phyloP scores from a whole-genome alignment of 345 rosid genomes.

The Linum trigynum region DNA sequence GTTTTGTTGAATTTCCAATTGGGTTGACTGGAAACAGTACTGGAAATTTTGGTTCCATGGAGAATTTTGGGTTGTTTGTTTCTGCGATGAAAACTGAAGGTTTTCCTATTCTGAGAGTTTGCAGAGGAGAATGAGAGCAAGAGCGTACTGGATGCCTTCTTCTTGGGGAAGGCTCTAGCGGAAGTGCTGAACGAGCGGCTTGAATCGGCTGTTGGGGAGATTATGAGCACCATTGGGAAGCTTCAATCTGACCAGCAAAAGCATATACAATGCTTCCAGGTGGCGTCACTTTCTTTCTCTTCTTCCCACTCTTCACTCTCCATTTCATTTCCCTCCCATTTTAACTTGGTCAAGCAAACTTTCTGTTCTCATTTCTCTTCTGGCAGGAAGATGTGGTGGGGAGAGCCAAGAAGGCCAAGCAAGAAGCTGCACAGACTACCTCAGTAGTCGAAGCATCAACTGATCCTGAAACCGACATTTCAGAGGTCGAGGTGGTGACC shows the following conservation, averaged over 20 bases:
- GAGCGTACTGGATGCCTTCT: conserved; percentile 74
- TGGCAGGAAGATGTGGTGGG: conserved; percentile 75
- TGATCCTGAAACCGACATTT: conserved; percentile 1
- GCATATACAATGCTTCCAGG: conserved; percentile 86
- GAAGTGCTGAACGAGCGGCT: conserved; percentile 76
- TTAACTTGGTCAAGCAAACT: not conserved
- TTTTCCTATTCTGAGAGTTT: too few species aligned
- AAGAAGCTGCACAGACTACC: conserved; percentile 51
- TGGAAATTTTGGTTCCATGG: not conserved
- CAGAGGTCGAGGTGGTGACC: too few species aligned
- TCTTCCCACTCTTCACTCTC: not conserved
- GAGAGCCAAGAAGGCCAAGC: conserved; percentile 75
- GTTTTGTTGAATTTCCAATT: not conserved
- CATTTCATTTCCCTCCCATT: not conserved
- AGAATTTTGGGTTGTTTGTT: not conserved
- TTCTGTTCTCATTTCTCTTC: not conserved
- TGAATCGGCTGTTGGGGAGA: conserved; percentile 76
- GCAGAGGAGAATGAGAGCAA: conserved; percentile 62
- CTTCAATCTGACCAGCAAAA: conserved; percentile 88
- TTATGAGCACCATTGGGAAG: conserved; percentile 58
- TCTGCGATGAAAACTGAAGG: not conserved
- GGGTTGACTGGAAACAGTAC: too few species aligned
- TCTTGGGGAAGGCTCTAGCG: conserved; percentile 88
- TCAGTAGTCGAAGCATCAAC: conserved; percentile 13
- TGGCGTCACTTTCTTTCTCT: conserved; percentile 11